Evolutionary conservation across 805 yeast species (phyloP).

Genomic region (Ogataea populi-albae): DNA sequence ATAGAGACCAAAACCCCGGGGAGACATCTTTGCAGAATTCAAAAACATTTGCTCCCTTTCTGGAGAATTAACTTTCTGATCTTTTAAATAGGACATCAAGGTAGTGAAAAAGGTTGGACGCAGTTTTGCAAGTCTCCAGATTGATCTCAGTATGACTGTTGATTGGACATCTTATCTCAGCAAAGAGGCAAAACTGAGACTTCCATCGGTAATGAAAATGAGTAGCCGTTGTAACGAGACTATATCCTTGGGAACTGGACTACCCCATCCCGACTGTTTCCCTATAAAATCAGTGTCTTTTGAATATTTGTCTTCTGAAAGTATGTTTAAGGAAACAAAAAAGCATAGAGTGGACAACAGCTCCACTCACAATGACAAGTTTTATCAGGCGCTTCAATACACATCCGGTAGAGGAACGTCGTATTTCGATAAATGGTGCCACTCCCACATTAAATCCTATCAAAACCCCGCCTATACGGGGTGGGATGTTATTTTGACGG

Average conservation of each 20-base stretch:
- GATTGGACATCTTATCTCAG: constrained; percentile 28
- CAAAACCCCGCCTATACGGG: constrained; percentile 46
- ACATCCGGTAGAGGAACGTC: constrained; percentile 48
- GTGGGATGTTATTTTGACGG: constrained; percentile 70
- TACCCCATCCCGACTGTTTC: constrained; percentile 51
- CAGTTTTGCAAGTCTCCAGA: too few relatives aligned
- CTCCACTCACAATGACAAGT: constrained; percentile 21
- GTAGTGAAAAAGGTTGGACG: too few relatives aligned
- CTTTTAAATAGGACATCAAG: too few relatives aligned
- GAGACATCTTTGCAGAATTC: too few relatives aligned
- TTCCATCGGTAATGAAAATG: constrained; percentile 27
- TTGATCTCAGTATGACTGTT: too few relatives aligned
- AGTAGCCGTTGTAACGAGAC: constrained; percentile 28
- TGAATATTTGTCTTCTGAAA: constrained; percentile 38
- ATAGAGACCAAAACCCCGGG: too few relatives aligned
- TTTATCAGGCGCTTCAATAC: constrained; percentile 51
- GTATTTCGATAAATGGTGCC: constrained; percentile 39
- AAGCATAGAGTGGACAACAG: constrained; percentile 30
- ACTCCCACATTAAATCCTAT: constrained; percentile 39
- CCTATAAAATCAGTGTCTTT: constrained; percentile 38
- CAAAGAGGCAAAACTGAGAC: constrained; percentile 27
- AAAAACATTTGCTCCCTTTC: too few relatives aligned
- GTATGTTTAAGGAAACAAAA: constrained; percentile 41
- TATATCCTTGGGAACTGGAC: constrained; percentile 53
- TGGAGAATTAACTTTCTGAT: too few relatives aligned